Percentiles rank a stretch among this genome's conserved stretches.
These are phyloP conservation scores for Fusarium coffeatum DNA, from an alignment of 2,329 filamentous ascomycete genomes.

Conservation along the genomic window DNA sequence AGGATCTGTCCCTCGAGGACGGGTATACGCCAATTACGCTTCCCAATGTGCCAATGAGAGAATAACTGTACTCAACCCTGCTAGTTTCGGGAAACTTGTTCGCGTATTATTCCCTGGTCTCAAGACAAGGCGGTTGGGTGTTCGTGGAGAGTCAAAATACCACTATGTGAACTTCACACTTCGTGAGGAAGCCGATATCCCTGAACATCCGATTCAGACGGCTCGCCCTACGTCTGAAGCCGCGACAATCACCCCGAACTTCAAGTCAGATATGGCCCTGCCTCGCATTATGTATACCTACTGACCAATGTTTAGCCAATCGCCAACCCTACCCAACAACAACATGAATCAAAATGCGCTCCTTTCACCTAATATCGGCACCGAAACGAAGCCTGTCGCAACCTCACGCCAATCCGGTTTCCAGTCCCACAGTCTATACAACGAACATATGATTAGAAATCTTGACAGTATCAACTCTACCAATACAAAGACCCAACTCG, in stretches of 20 bases:
- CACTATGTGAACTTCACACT: constrained; percentile 83
- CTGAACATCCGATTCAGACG: constrained; percentile 59
- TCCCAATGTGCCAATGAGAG: constrained; percentile 91
- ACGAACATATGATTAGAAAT: constrained; percentile 66
- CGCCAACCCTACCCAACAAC: constrained; percentile 49
- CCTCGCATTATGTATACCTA: neutral
- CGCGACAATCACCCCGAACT: constrained; percentile 59
- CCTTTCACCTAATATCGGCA: constrained; percentile 48
- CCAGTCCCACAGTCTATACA: constrained; percentile 65
- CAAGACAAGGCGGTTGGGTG: constrained; percentile 89
- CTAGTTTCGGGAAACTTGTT: constrained; percentile 97
- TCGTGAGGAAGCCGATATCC: constrained; percentile 65
- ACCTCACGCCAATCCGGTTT: constrained; percentile 26
- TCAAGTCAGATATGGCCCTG: constrained; percentile 58
- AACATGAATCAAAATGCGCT: constrained; percentile 44
- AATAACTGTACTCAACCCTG: constrained; percentile 94
- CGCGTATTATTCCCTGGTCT: constrained; percentile 95
- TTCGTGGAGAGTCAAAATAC: constrained; percentile 97
- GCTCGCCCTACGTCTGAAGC: constrained; percentile 63
- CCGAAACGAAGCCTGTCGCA: constrained; percentile 31
- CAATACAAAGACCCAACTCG: constrained; percentile 67
- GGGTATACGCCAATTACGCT: constrained; percentile 96
- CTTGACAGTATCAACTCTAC: constrained; percentile 70
- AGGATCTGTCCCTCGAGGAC: constrained; percentile 88
- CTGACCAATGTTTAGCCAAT: constrained; percentile 49